phyloP scores from a whole-genome alignment of 805 yeast species.

The Candida nonsorbophila region DNA sequence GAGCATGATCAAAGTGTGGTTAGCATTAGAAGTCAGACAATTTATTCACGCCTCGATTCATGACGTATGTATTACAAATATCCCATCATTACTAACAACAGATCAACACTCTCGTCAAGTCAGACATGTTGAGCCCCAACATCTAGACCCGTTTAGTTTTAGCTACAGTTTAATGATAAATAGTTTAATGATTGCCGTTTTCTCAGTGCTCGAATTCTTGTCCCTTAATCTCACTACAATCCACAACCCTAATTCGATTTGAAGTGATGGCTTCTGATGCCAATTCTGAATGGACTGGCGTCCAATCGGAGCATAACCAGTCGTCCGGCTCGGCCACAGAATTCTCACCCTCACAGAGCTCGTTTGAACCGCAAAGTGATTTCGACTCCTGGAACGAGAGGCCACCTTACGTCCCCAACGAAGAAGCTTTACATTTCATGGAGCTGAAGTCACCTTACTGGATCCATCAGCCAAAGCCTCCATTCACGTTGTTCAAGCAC shows the following conservation, averaged over 20 bases:
- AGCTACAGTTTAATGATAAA: slow-evolving; percentile 1
- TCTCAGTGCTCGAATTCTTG: no score
- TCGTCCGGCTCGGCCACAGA: no score
- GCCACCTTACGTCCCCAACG: no score
- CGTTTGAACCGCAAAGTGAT: no score
- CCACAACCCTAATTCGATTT: no score
- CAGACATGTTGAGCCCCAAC: slow-evolving; percentile 44
- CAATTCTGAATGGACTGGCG: no score
- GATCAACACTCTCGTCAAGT: slow-evolving; percentile 39
- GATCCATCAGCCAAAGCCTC: slow-evolving; percentile 22
- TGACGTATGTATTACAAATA: slow-evolving; percentile 47
- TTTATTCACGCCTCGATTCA: slow-evolving; percentile 78
- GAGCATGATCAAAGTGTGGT: slow-evolving; percentile 86
- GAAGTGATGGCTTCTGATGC: no score
- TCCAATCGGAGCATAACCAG: no score
- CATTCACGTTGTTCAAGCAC: slow-evolving; percentile 22
- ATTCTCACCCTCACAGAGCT: no score
- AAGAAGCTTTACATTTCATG: not conserved
- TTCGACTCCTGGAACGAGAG: no score
- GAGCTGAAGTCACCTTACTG: slow-evolving; percentile 11
- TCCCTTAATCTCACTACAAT: no score
- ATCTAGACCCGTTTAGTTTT: slow-evolving; percentile 15
- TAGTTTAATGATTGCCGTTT: slow-evolving; percentile 1
- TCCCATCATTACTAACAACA: slow-evolving; percentile 16
- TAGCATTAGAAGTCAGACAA: slow-evolving; percentile 83